Base-by-base conservation (phyloP, 306 rosid genomes). In the Dalbergia cochinchinensis region DNA sequence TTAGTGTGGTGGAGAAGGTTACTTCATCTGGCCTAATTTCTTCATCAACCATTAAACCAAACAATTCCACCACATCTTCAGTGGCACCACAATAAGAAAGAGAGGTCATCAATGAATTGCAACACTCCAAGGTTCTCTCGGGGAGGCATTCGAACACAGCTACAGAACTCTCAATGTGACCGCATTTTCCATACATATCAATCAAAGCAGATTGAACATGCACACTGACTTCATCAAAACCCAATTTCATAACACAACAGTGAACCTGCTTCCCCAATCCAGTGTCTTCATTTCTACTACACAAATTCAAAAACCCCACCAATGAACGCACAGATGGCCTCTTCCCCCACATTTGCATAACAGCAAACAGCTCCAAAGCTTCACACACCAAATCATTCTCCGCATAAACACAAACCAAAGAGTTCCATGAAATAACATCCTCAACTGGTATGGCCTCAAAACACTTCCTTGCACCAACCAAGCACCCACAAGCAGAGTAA, bases 351-450 rank as follows among this genome's bases (percentile, higher is more conserved):
- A 80, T 15, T 76, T 85, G 92, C 98, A 91, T 95, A 76, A 37
- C 65, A 50, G 81, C 71, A 79, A 91, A 89, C 18, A 85, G 65
- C 69, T 84, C 79, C 62, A 90, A 76, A 71, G 94, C 89, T 45
- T 89, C 88, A 35, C 22, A 15, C 35, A 82, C 72, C 45, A 88
- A 64, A 79, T 76, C 70, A 11, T 70, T 84, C 5, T 85, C 89
- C 0, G 90, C 85, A 71, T 80, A 69, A 61, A 91, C 94, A 78
- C 78, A 86, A 80, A 90, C 86, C 65, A 95, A 78, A 15, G 98
- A 95, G 78, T 92, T 94, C 98, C 98, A 95, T 4, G 99, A 95
- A 87, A 92, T 95, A 72, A 92, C 92, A 78, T 90, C 90, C 65
- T 83, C 78, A 44, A 78, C 5, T 3, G 73, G 80, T 66, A 95